Conservation (phyloP, 140 eudicot genomes). For the Stevia rebaudiana region DNA sequence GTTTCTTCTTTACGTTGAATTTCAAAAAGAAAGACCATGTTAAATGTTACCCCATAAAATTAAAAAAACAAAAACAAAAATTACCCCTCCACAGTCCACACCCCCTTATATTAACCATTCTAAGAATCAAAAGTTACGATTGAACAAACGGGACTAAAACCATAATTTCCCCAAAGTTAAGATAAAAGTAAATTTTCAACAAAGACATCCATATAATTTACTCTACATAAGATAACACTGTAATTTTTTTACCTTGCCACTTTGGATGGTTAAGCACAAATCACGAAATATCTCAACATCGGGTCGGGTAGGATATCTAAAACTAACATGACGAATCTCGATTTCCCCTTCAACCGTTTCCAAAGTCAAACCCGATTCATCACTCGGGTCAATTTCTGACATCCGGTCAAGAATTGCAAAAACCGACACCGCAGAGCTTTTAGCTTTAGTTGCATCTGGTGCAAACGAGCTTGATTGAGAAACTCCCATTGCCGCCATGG, state of each 20-base stretch:
- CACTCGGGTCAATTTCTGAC: slow-evolving; percentile 70
- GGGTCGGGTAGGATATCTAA: slow-evolving; percentile 72
- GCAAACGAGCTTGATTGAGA: slow-evolving; percentile 79
- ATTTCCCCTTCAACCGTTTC: slow-evolving; percentile 66
- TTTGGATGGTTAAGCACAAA: slow-evolving; percentile 57
- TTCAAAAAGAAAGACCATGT: too few species aligned
- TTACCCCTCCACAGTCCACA: too few species aligned
- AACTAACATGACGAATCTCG: slow-evolving; percentile 54
- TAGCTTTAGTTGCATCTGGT: slow-evolving; percentile 73
- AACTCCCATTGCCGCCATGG: slow-evolving; percentile 66
- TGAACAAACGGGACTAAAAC: neutral
- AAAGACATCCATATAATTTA: neutral
- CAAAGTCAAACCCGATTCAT: slow-evolving; percentile 56
- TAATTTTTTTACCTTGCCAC: slow-evolving; percentile 34
- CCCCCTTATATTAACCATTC: too few species aligned
- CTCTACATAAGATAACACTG: neutral
- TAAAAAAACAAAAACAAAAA: too few species aligned
- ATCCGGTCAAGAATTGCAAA: slow-evolving; percentile 65
- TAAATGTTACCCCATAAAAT: too few species aligned
- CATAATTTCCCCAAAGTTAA: too few species aligned
- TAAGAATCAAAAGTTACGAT: too few species aligned
- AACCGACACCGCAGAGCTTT: slow-evolving; percentile 57
- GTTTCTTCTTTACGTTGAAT: too few species aligned
- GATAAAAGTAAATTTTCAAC: too few species aligned
- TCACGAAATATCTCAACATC: slow-evolving; percentile 64